Evolutionary conservation across 1,284 basidiomycete species (phyloP), one percentile per base, ranked within the genome.

Genomic region (Malassezia japonica): DNA sequence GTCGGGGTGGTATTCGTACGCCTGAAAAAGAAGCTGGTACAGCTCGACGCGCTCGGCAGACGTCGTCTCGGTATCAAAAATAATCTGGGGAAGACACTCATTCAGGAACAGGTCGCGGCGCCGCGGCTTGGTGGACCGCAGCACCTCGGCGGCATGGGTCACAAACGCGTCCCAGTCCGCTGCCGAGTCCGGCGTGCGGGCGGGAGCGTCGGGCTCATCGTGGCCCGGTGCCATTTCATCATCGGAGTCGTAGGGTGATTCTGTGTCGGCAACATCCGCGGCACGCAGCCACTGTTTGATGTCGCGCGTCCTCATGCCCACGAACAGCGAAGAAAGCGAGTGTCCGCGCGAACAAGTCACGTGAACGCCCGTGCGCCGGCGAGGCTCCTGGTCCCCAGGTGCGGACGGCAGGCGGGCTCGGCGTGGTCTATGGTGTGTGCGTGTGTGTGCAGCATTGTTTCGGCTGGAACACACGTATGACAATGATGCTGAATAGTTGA

Each of bases 1-100:
- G 68, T 90, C 87, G 38, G 80, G 75, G 76, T 88, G 88, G 60
- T 82, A 81, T 12, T 84, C 79, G 67, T 86, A 84, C 0, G 84
- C 87, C 37, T 81, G 75, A 1, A 83, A 82, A 39, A 89, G 74
- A 1, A 87, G 75, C 56, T 78, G 78, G 72, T 88, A 83, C 25
- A 90, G 70, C 64, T 87, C 85, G 70, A 83, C 68, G 16, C 77
- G 78, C 66, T 87, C 82, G 0, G 79, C 76, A 31, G 83, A 74
- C 40, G 76, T 77, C 41, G 87, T 76, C 27, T 57, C 52, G 6
- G 55, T n/a, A 15, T 60, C 55, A n/a, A 49, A 47, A 7, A 59
- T 61, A 3, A 59, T 49, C 24, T 57, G 48, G 25, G 46, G 42
- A 18, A 62, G 54, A 21, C 50, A 43, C 25, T 55, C 34, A 23